phyloP scores from a whole-genome alignment of 352 stramenopile species.

The Globisporangium cylindrosporum region DNA sequence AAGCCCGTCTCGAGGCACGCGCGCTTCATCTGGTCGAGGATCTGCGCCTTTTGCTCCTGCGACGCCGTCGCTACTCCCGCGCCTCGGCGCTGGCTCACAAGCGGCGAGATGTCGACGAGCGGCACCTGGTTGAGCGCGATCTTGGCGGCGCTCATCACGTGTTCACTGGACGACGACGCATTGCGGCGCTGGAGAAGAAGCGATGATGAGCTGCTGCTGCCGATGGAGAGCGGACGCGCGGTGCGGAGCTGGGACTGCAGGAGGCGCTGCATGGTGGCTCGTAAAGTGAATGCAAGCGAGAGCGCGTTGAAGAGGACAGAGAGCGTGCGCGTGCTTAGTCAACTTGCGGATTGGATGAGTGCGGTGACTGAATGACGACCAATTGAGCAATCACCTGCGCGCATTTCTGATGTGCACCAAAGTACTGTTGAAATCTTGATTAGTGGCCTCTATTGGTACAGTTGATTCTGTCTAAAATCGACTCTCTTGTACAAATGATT shows the following conservation, averaged over 20 bases:
- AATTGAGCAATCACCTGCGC: background rate
- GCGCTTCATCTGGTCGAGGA: constrained; percentile 53
- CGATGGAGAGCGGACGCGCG: background rate
- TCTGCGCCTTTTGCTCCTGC: constrained; percentile 30
- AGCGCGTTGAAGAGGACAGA: background rate
- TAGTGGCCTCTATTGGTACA: too few relatives aligned
- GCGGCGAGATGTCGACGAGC: constrained; percentile 63
- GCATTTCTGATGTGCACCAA: too few relatives aligned
- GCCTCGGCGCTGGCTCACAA: constrained; percentile 30
- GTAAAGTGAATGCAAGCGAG: background rate
- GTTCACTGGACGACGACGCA: constrained; percentile 9
- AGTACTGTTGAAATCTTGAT: too few relatives aligned
- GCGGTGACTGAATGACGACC: background rate
- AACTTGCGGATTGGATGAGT: background rate
- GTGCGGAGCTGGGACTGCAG: background rate
- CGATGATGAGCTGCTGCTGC: background rate
- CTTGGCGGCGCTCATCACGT: constrained; percentile 50
- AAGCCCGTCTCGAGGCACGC: constrained; percentile 66
- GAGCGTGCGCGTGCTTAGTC: background rate
- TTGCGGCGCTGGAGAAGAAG: background rate
- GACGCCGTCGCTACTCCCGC: background rate
- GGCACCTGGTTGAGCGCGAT: constrained; percentile 49
- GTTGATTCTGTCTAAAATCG: too few relatives aligned
- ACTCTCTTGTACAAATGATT: too few relatives aligned
- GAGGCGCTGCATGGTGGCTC: constrained; percentile 7